phyloP scores from a whole-genome alignment of 2,329 filamentous ascomycete species.

The Mariannaea sp. region DNA sequence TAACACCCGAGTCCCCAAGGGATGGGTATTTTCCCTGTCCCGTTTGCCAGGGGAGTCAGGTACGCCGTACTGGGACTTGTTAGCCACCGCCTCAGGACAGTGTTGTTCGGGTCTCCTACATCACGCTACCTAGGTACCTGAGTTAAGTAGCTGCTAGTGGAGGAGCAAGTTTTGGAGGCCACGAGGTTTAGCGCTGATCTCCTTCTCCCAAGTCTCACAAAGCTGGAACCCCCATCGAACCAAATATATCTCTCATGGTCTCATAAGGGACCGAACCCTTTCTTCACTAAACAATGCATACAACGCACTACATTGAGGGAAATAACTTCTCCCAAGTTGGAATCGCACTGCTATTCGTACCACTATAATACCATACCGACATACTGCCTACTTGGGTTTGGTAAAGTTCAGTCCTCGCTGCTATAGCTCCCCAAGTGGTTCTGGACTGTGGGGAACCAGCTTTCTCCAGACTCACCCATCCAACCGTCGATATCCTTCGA shows the following conservation, averaged over 20 bases:
- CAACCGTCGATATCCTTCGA: neutral
- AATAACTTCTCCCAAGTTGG: too few species aligned
- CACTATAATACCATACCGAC: too few species aligned
- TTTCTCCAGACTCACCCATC: too few species aligned
- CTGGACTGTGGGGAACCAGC: too few species aligned
- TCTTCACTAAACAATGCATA: too few species aligned
- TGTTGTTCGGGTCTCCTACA: too few species aligned
- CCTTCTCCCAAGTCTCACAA: neutral
- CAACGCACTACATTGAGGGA: too few species aligned
- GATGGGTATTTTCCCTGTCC: neutral
- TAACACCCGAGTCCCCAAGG: neutral
- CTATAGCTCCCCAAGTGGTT: neutral
- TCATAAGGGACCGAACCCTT: neutral
- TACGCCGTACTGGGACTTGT: conserved; percentile 12
- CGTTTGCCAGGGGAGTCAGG: conserved; percentile 1
- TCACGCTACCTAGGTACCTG: too few species aligned
- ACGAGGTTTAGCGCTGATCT: neutral
- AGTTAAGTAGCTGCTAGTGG: too few species aligned
- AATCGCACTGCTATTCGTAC: too few species aligned
- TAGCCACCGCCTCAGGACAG: conserved; percentile 1
- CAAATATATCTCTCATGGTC: conserved; percentile 7
- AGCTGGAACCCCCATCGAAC: neutral
- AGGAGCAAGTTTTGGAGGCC: neutral
- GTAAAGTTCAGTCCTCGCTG: neutral
- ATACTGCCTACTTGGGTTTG: too few species aligned